Percentiles rank a stretch among this genome's conserved stretches.
phyloP scores from a whole-genome alignment of 805 yeast genomes.

The Metschnikowia henanensis region DNA sequence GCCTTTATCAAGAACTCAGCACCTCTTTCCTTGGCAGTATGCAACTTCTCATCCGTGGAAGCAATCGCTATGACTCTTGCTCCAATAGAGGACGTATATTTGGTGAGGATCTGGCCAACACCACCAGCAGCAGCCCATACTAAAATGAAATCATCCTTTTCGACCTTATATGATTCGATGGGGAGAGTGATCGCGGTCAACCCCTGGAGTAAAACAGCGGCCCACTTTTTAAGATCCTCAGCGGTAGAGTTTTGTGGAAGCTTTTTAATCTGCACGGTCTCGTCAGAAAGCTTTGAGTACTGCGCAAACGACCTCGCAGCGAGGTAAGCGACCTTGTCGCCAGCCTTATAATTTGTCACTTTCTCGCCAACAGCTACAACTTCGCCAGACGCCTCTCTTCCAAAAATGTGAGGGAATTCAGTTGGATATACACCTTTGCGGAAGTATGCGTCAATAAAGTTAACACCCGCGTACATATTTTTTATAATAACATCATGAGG shows the following conservation, averaged over 20 bases:
- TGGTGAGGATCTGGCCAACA: slow-evolving; percentile 73
- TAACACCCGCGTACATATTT: slow-evolving; percentile 76
- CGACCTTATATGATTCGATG: slow-evolving; percentile 62
- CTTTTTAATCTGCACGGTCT: slow-evolving; percentile 18
- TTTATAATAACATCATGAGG: slow-evolving; percentile 63
- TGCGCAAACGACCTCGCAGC: slow-evolving; percentile 64
- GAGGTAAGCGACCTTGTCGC: slow-evolving; percentile 69
- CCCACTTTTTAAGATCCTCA: slow-evolving; percentile 52
- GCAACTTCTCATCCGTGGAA: slow-evolving; percentile 71
- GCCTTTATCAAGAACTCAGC: slow-evolving; percentile 71
- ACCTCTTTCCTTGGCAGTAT: slow-evolving; percentile 65
- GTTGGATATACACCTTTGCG: slow-evolving; percentile 74
- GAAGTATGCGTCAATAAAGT: slow-evolving; percentile 81
- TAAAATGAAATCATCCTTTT: slow-evolving; percentile 69
- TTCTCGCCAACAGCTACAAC: slow-evolving; percentile 63
- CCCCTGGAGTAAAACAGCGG: slow-evolving; percentile 67
- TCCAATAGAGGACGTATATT: slow-evolving; percentile 60
- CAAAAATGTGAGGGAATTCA: slow-evolving; percentile 60
- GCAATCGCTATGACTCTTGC: slow-evolving; percentile 86
- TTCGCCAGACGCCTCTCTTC: slow-evolving; percentile 73
- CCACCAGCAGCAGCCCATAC: slow-evolving; percentile 98
- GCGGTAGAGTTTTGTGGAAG: slow-evolving; percentile 50
- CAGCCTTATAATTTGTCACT: slow-evolving; percentile 56
- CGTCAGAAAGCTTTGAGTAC: slow-evolving; percentile 52
- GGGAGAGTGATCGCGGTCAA: slow-evolving; percentile 77